Evolutionary conservation across 2,329 filamentous ascomycete species (phyloP).

Genomic region (Cyphellophora attinorum): DNA sequence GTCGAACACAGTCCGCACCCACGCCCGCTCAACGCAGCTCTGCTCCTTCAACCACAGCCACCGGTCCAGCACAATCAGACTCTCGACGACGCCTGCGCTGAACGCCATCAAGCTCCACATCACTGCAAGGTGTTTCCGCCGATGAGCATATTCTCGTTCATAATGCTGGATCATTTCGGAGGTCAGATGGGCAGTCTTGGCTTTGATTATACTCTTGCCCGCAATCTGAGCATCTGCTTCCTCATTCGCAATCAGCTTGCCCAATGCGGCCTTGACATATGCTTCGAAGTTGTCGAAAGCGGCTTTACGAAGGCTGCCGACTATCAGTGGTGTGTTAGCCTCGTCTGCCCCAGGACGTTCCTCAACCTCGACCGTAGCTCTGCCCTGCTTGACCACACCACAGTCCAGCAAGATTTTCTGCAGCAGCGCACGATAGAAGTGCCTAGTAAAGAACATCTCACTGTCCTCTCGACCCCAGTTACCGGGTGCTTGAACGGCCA

Average conservation of each 20-base stretch:
- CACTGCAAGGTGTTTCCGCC: conserved; percentile 73
- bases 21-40: conserved; percentile 61
- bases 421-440: conserved; percentile 83
- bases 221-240: conserved; percentile 43
- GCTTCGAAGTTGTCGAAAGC: conserved; percentile 66
- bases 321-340: conserved; percentile 66
- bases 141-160: conserved; percentile 50
- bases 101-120: conserved; percentile 97
- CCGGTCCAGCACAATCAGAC: conserved; percentile 79
- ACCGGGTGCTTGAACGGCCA: conserved; percentile 89
- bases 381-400: conserved; percentile 58
- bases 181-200: conserved; percentile 58
- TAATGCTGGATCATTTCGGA: conserved; percentile 70
- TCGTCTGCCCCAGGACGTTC: conserved; percentile 19
- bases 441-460: conserved; percentile 78
- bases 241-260: conserved; percentile 58
- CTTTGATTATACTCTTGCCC: too few relatives aligned
- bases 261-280: conserved; percentile 73
- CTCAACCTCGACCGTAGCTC: conserved; percentile 17
- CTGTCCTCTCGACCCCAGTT: conserved; percentile 84
- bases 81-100: conserved; percentile 79
- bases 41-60: conserved; percentile 84
- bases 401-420: conserved; percentile 88
- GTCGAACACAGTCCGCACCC: conserved; percentile 92
- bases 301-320: conserved; percentile 72